Base-by-base conservation (phyloP, 352 stramenopile genomes). In the Phytopythium litorale region DNA sequence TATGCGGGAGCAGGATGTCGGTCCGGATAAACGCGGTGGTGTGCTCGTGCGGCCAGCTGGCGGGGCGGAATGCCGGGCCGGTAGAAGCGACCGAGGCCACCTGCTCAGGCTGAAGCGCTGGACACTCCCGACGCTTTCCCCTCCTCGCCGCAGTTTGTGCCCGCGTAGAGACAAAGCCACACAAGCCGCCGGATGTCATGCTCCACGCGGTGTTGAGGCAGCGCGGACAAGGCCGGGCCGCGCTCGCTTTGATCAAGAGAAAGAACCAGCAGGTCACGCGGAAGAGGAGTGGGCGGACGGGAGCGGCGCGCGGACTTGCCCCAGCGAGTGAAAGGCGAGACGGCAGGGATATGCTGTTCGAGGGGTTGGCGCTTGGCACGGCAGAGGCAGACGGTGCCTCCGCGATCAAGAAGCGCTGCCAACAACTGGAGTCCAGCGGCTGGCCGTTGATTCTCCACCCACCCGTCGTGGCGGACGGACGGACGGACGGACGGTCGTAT, bases 71-170 rank as follows among this genome's bases (percentile, higher is more conserved):
- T 15, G 12, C 7, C 19, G 21, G 42, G 56, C 7, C 40, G 28
- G 56, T 62, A 62, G 19, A 62, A 62, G 56, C 56, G 19, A 19
- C n/a, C 50, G 15, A 25, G 18, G 30, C 46, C 46, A 53, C 23
- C 23, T 53, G 46, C 46, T 53, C 25, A 3, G 12, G 46, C 23
- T 53, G 46, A 53, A 53, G 23, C 46, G 4, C 46, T 35, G 23
- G 23, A 35, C 46, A 8, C 46, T 35, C 25, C 45, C 45, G 21
- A 32, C 21, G 7, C 45, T 51, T 32, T 51, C 45, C 3, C 45
- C 7, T 30, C 15, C n/a, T 50, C 19, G 13, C 28, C 45, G 19
- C 23, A 21, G 45, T 51, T 51, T 28, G 45, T 33, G 46, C 11
- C 21, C 28, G 46, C 8, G 23, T 33, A 30, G 46, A 52, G 28